Percentiles rank a stretch among this genome's conserved stretches.
Evolutionary conservation across 176 grass and related monocot species (phyloP).

Genomic region (Elymus sibiricus): DNA sequence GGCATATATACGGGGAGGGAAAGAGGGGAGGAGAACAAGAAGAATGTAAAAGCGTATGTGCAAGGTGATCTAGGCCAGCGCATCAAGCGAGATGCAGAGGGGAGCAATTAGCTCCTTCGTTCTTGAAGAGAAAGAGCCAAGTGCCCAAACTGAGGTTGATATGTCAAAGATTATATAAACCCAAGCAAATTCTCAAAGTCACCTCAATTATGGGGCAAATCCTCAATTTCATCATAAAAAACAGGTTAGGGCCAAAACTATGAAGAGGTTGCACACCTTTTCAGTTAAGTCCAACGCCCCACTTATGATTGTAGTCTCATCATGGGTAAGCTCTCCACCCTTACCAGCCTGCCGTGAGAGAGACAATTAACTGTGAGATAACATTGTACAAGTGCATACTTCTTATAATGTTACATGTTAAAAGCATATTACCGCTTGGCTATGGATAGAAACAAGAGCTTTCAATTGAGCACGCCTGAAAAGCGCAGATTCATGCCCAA

Average conservation of each 20-base stretch:
- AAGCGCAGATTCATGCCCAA: constrained; percentile 98
- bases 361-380: constrained; percentile 17
- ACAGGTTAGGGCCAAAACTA: not conserved
- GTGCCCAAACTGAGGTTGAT: no score
- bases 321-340: constrained; percentile 99
- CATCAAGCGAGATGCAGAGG: no score
- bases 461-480: constrained; percentile 99
- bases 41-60: no score
- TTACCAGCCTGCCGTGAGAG: constrained; percentile 80
- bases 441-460: constrained; percentile 95
- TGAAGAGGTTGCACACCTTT: constrained; percentile 55
- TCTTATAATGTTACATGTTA: constrained; percentile 23
- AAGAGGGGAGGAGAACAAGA: no score
- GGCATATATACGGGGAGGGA: no score
- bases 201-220: not conserved
- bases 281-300: constrained; percentile 97
- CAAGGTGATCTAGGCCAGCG: no score
- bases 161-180: not conserved
- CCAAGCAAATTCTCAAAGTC: not conserved
- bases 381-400: not conserved
- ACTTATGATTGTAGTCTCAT: constrained; percentile 99
- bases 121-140: no score
- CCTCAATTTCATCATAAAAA: not conserved
- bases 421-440: constrained; percentile 77
- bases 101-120: no score